Conservation (phyloP, 352 stramenopile species). For the Phytophthora brassicae region DNA sequence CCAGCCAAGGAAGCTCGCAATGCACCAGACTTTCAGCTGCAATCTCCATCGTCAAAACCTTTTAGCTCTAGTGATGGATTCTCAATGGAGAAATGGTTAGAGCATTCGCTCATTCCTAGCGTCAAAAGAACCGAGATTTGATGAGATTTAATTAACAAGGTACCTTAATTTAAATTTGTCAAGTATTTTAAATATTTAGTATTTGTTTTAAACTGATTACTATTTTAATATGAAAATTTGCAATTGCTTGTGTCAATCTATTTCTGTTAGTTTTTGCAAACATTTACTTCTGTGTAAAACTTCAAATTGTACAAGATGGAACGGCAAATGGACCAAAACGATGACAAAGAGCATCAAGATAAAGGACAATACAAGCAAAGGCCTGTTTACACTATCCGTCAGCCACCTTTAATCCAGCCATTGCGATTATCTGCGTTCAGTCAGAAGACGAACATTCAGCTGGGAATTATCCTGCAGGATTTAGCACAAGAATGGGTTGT, state of each 20-base stretch:
- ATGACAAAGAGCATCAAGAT: constrained; percentile 1
- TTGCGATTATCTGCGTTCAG: constrained; percentile 43
- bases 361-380: neutral
- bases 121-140: constrained; percentile 1
- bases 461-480: constrained; percentile 30
- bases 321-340: constrained; percentile 8
- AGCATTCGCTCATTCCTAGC: constrained; percentile 19
- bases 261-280: constrained; percentile 12
- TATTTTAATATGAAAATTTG: neutral
- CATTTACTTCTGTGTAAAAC: neutral
- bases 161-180: too few relatives aligned
- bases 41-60: constrained; percentile 5
- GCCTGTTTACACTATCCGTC: constrained; percentile 49
- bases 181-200: neutral
- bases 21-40: too few relatives aligned
- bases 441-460: constrained; percentile 27
- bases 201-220: neutral
- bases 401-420: constrained; percentile 58
- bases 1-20: neutral
- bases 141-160: neutral
- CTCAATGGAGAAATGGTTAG: constrained; percentile 46
- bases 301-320: neutral
- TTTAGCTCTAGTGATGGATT: constrained; percentile 42
- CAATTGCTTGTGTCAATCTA: constrained; percentile 11
- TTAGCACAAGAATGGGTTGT: constrained; percentile 63